These are phyloP conservation scores for Xylaria flabelliformis DNA, from an alignment of 495 filamentous ascomycete species.

Conservation along the genomic window DNA sequence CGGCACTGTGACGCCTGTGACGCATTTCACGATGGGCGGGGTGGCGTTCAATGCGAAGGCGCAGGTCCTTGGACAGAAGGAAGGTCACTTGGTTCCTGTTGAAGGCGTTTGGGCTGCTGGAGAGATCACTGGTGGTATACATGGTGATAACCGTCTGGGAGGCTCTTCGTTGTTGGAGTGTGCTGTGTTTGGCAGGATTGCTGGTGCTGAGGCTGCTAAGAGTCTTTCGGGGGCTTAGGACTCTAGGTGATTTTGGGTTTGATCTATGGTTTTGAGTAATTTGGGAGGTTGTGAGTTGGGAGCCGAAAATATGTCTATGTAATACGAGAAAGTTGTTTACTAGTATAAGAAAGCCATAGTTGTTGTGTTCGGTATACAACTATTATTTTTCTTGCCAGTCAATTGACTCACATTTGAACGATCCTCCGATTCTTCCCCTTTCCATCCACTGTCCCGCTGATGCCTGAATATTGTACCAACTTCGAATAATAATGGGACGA, in stretches of 20 bases:
- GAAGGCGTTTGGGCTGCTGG: conserved; percentile 59
- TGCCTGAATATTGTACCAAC: no score
- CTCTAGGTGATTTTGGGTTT: not conserved
- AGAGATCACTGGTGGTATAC: conserved; percentile 62
- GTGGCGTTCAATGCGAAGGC: conserved; percentile 53
- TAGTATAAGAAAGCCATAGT: not conserved
- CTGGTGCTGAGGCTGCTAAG: conserved; percentile 55
- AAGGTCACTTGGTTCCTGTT: conserved; percentile 41
- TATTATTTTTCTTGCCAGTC: not conserved
- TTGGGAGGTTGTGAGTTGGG: not conserved
- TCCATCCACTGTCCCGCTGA: not conserved
- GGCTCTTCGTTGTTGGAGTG: conserved; percentile 61
- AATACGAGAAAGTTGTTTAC: not conserved
- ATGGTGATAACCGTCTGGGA: conserved; percentile 61
- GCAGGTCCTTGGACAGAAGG: conserved; percentile 47
- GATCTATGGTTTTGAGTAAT: not conserved
- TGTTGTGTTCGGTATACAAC: not conserved
- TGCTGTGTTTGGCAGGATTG: conserved; percentile 65
- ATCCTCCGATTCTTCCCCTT: not conserved
- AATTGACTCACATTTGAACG: not conserved
- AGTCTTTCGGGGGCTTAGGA: conserved; percentile 25
- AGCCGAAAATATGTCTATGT: not conserved
- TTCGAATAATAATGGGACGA: no score
- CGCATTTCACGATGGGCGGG: conserved; percentile 68
- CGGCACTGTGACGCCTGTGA: conserved; percentile 63